phyloP scores from a whole-genome alignment of 495 filamentous ascomycete species.

The Cryomyces minteri region DNA sequence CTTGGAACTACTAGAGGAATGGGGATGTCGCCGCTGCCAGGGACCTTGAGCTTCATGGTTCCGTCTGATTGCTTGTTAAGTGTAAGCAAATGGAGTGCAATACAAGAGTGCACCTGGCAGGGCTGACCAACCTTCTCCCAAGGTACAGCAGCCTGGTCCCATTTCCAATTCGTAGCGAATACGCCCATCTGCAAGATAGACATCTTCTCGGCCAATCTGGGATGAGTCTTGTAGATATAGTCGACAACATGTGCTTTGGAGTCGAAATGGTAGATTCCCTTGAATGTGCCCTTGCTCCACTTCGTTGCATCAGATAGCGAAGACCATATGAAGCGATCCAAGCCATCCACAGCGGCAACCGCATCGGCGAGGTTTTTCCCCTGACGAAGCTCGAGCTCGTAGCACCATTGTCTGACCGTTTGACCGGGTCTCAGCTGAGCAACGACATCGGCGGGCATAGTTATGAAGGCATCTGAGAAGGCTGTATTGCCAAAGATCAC shows the following conservation, averaged over 20 bases:
- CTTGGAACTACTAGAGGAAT: constrained; percentile 13
- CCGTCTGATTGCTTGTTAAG: constrained; percentile 7
- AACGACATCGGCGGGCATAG: constrained; percentile 4
- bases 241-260: constrained; percentile 21
- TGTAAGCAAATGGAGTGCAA: not conserved
- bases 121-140: constrained; percentile 2
- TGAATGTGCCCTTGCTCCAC: constrained; percentile 15
- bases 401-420: constrained; percentile 24
- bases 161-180: constrained; percentile 22
- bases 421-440: too few species aligned
- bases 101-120: too few species aligned
- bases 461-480: constrained; percentile 33
- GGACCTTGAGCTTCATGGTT: constrained; percentile 1
- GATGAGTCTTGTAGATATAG: constrained; percentile 20
- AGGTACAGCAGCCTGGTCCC: constrained; percentile 1
- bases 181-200: constrained; percentile 22
- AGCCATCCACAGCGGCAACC: constrained; percentile 21
- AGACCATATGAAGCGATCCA: constrained; percentile 9
- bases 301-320: constrained; percentile 8
- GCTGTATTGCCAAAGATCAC: constrained; percentile 35
- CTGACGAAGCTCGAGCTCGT: constrained; percentile 27
- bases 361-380: constrained; percentile 31
- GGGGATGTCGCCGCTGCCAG: constrained; percentile 5
- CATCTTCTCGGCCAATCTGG: constrained; percentile 28
- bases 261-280: constrained; percentile 14